Evolutionary conservation across 2,329 filamentous ascomycete genomes (phyloP).

Genomic region (Periconia sp.): DNA sequence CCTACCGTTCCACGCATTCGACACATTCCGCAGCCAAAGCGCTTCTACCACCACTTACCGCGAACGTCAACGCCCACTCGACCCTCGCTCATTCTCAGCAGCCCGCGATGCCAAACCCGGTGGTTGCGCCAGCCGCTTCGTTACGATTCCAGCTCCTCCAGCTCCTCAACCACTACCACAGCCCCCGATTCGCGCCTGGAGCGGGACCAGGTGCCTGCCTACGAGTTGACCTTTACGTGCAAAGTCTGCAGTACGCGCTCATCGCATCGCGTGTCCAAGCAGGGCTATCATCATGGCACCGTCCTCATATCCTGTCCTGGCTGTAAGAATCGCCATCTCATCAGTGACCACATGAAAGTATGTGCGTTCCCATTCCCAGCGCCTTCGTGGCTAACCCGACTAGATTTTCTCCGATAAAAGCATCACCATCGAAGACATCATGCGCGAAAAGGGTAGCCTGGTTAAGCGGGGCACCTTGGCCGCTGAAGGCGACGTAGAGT

Average conservation of each 20-base stretch:
- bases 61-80: slow-evolving; percentile 26
- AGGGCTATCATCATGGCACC: slow-evolving; percentile 90
- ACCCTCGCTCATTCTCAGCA: slow-evolving; percentile 15
- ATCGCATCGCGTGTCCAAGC: slow-evolving; percentile 85
- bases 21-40: slow-evolving; percentile 27
- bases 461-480: slow-evolving; percentile 72
- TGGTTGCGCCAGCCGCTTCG: slow-evolving; percentile 10
- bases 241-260: slow-evolving; percentile 78
- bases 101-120: slow-evolving; percentile 7
- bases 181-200: slow-evolving; percentile 39
- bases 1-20: slow-evolving; percentile 19
- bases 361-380: background rate
- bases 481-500: slow-evolving; percentile 84
- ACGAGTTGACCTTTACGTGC: slow-evolving; percentile 91
- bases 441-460: slow-evolving; percentile 72
- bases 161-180: slow-evolving; percentile 24
- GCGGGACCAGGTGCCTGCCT: slow-evolving; percentile 62
- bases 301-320: slow-evolving; percentile 84
- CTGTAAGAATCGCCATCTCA: slow-evolving; percentile 86
- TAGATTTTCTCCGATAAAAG: slow-evolving; percentile 72
- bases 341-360: slow-evolving; percentile 81
- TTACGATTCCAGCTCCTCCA: slow-evolving; percentile 29
- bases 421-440: slow-evolving; percentile 75
- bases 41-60: slow-evolving; percentile 30
- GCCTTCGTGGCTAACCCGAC: slow-evolving; percentile 5